phyloP scores from a whole-genome alignment of 176 grass and related monocot genomes.

The maize (Zea mays) region Zm-B73-REFERENCE-NAM-5.0 NC_050098.1:189197501-189198000 shows the following conservation, averaged over 20 bases:
- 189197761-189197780: conserved; percentile 3
- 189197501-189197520: neutral
- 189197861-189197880: conserved; percentile 96
- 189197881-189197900: conserved; percentile 79
- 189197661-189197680: conserved; percentile 66
- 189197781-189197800: neutral
- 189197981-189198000: neutral
- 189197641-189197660: conserved; percentile 19
- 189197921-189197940: conserved; percentile 83
- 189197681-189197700: conserved; percentile 75
- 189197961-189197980: neutral
- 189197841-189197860: conserved; percentile 48
- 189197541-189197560: neutral
- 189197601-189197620: neutral
- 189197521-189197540: neutral
- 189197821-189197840: conserved; percentile 25
- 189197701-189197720: conserved; percentile 77
- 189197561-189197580: neutral
- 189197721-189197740: conserved; percentile 92
- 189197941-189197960: conserved; percentile 97
- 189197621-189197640: conserved; percentile 12
- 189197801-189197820: neutral
- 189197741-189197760: conserved; percentile 77
- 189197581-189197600: neutral
- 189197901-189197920: conserved; percentile 71